phyloP scores from a whole-genome alignment of 2,329 filamentous ascomycete genomes.

The Blastomyces parvus region DNA sequence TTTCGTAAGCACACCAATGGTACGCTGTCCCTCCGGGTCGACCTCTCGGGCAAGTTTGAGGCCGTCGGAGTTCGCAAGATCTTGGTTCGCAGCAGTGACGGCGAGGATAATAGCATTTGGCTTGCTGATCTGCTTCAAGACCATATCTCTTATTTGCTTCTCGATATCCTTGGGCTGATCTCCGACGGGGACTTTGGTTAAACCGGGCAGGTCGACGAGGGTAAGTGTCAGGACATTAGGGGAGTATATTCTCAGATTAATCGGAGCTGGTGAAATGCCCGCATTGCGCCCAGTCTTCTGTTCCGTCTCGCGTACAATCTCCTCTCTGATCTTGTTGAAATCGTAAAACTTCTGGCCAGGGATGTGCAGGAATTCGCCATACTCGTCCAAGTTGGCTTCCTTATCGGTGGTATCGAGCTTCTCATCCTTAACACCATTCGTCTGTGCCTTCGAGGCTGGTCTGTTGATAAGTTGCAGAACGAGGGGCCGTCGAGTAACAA shows the following conservation, averaged over 20 bases:
- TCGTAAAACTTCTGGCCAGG: conserved; percentile 96
- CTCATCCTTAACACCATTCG: conserved; percentile 61
- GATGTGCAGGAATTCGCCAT: conserved; percentile 97
- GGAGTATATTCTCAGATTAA: conserved; percentile 97
- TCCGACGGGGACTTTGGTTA: conserved; percentile 94
- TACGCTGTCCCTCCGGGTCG: conserved; percentile 92
- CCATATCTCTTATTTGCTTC: conserved; percentile 94
- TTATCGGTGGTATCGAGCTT: conserved; percentile 63
- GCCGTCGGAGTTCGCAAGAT: conserved; percentile 97
- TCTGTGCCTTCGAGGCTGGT: conserved; percentile 50
- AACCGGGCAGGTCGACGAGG: conserved; percentile 86
- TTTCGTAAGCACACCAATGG: conserved; percentile 96
- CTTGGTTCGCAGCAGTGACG: conserved; percentile 91
- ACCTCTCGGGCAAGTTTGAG: conserved; percentile 94
- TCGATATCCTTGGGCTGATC: conserved; percentile 97
- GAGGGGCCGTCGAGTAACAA: conserved; percentile 90
- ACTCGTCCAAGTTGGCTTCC: conserved; percentile 87
- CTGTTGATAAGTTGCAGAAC: conserved; percentile 98
- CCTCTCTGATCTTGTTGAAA: conserved; percentile 96
- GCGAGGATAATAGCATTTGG: conserved; percentile 96
- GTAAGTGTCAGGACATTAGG: conserved; percentile 96
- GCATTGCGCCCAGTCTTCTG: conserved; percentile 93
- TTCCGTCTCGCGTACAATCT: conserved; percentile 94
- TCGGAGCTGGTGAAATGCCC: conserved; percentile 90
- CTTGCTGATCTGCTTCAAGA: conserved; percentile 96